Evolutionary conservation across 257 asterid genomes (phyloP).

Genomic region (Solanum sparsipilum): DNA sequence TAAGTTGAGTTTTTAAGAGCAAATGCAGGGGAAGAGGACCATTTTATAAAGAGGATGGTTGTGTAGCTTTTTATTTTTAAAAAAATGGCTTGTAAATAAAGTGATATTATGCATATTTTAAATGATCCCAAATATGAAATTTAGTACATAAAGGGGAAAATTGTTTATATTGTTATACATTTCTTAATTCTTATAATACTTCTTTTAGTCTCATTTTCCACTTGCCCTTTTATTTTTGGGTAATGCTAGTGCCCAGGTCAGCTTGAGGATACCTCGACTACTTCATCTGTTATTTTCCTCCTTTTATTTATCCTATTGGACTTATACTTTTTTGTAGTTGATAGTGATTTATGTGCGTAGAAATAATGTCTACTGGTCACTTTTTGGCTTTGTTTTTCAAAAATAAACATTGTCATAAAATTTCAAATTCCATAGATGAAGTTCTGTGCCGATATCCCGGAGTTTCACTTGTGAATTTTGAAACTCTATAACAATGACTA

Average conservation of each 20-base stretch:
- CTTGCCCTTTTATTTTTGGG: neutral
- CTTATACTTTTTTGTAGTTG: neutral
- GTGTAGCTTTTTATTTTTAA: neutral
- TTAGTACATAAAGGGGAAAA: neutral
- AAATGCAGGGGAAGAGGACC: constrained; percentile 1
- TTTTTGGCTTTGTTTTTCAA: neutral
- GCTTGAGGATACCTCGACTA: neutral
- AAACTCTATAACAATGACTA: too few relatives aligned
- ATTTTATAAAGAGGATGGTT: neutral
- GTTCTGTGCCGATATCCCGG: neutral
- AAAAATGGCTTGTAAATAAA: neutral
- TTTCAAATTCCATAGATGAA: neutral
- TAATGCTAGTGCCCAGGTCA: neutral
- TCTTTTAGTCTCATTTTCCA: neutral
- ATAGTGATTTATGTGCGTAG: neutral
- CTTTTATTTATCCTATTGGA: neutral
- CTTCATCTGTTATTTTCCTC: neutral
- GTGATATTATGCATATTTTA: neutral
- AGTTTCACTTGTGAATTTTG: neutral
- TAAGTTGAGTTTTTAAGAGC: constrained; percentile 6
- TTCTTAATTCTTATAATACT: neutral
- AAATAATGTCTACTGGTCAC: neutral
- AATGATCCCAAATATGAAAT: neutral
- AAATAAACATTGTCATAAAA: neutral
- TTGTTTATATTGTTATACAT: neutral